Evolutionary conservation across 768 basidiomycete genomes (phyloP).

Genomic region (Mrakia gelida): DNA sequence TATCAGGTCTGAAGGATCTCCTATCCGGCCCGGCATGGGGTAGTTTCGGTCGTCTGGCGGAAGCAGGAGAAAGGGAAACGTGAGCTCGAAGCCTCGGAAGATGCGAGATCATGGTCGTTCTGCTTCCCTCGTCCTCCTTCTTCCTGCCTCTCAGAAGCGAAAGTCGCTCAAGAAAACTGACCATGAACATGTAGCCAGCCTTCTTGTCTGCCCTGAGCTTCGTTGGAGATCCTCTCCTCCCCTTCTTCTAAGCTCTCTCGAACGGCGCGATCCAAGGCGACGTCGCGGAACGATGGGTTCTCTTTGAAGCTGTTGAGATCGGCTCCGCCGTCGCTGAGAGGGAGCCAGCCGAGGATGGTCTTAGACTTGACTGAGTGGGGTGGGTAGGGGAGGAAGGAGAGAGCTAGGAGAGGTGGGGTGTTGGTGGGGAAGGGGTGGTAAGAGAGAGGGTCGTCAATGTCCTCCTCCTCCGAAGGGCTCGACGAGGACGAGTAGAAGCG

Average conservation of each 20-base stretch:
- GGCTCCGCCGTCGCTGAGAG: slow-evolving; percentile 9
- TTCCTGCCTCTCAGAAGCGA: background rate
- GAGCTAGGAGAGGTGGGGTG: slow-evolving; percentile 11
- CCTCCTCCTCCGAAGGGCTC: background rate
- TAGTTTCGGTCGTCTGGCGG: slow-evolving; percentile 29
- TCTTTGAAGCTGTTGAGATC: slow-evolving; percentile 14
- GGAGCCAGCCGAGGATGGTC: slow-evolving; percentile 24
- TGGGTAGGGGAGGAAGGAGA: slow-evolving; percentile 20
- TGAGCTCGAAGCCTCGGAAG: background rate
- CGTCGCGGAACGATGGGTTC: slow-evolving; percentile 15
- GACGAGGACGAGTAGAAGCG: slow-evolving; percentile 7
- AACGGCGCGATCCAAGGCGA: slow-evolving; percentile 8
- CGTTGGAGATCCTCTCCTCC: slow-evolving; percentile 21
- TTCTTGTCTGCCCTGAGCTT: slow-evolving; percentile 23
- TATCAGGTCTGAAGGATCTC: slow-evolving; percentile 24
- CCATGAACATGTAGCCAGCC: slow-evolving; percentile 28
- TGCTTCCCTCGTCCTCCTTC: background rate
- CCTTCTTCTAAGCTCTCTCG: slow-evolving; percentile 17
- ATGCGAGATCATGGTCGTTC: background rate
- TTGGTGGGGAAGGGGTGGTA: slow-evolving; percentile 25
- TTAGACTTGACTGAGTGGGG: background rate
- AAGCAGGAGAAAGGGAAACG: background rate
- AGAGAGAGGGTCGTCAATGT: slow-evolving; percentile 18
- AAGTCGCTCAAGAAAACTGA: background rate
- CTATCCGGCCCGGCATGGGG: slow-evolving; percentile 17